A percentile compares a stretch with the other conserved stretches of the same genome.
Evolutionary conservation across 176 grass and related monocot species (phyloP).

Genomic region (Aegilops bicornis): DNA sequence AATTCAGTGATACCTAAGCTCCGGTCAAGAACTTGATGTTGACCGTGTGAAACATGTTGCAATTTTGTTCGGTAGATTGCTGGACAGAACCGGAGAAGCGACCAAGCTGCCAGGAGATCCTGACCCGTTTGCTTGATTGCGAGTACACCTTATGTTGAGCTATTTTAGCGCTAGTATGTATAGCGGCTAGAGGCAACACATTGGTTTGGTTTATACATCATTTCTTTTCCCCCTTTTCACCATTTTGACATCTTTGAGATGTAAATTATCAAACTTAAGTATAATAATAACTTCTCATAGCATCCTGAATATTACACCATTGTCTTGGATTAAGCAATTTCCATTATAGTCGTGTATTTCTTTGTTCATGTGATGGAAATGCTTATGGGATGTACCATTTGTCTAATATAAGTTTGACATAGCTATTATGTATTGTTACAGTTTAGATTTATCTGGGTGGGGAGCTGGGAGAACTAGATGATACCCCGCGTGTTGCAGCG

Average conservation of each 20-base stretch:
- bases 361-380: background rate
- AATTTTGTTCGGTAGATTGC: constrained; percentile 68
- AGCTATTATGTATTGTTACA: background rate
- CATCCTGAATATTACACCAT: constrained; percentile 37
- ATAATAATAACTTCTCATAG: constrained; percentile 45
- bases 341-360: background rate
- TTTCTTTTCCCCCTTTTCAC: constrained; percentile 25
- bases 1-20: background rate
- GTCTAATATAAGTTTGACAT: background rate
- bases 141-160: constrained; percentile 86
- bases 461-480: too few relatives aligned
- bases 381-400: background rate
- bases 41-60: background rate
- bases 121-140: constrained; percentile 93
- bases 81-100: constrained; percentile 83
- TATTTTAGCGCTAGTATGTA: constrained; percentile 53
- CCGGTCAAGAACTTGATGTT: background rate
- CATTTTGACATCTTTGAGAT: constrained; percentile 45
- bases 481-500: too few relatives aligned
- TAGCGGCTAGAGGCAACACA: constrained; percentile 39
- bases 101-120: constrained; percentile 90
- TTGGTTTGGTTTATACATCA: constrained; percentile 26
- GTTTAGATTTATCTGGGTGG: too few relatives aligned
- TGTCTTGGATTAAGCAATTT: background rate
- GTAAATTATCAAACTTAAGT: constrained; percentile 56